These are phyloP conservation scores for Solanum rostratum DNA, from an alignment of 257 asterid species.

Conservation along the genomic window DNA sequence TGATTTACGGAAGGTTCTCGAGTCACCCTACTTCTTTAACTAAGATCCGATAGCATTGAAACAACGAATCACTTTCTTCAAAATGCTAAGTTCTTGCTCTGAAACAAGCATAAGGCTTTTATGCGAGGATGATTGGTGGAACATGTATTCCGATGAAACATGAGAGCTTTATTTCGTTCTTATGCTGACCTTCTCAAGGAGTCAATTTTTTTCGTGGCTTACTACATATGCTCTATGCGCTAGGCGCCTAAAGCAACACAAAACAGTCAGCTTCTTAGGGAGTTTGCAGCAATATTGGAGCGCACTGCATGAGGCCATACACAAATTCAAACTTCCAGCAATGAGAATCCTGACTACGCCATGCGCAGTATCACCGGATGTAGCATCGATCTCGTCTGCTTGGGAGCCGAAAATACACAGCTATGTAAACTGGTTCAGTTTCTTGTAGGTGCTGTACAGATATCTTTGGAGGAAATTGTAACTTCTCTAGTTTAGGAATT, in stretches of 20 bases:
- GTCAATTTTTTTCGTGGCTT: neutral
- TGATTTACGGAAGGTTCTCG: slow-evolving; percentile 42
- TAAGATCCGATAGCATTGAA: slow-evolving; percentile 10
- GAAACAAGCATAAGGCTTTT: neutral
- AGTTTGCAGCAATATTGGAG: neutral
- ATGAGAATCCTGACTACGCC: neutral
- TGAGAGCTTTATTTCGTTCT: neutral
- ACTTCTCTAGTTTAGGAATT: neutral
- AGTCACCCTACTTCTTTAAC: slow-evolving; percentile 89
- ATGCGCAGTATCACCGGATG: neutral
- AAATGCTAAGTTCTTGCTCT: neutral
- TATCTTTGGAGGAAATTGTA: neutral
- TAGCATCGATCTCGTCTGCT: neutral
- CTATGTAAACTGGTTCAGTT: neutral
- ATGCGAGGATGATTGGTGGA: neutral
- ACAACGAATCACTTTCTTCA: neutral
- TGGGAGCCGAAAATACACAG: neutral
- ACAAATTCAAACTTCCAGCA: neutral
- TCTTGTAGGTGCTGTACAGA: neutral
- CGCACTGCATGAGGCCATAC: neutral
- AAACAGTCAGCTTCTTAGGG: neutral
- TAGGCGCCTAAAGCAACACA: neutral
- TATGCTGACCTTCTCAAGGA: neutral
- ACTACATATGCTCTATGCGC: neutral
- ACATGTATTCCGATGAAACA: neutral